Evolutionary conservation across 1,284 basidiomycete species (phyloP).

Genomic region (Trichosporon sp.): DNA sequence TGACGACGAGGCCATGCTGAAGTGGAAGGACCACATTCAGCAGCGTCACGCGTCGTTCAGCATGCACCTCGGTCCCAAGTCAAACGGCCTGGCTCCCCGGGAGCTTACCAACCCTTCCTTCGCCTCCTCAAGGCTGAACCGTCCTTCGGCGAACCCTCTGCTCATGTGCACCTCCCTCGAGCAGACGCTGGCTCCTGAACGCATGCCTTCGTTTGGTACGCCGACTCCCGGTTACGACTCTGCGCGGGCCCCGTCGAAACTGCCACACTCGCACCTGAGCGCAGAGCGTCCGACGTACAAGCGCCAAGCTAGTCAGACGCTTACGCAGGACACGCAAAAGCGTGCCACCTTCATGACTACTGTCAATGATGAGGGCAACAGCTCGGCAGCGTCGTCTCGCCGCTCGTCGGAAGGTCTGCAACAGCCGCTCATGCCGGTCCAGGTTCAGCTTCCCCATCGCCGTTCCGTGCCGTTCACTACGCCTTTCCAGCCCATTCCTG

Average conservation of each 20-base stretch:
- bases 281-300: slow-evolving; percentile 43
- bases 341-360: slow-evolving; percentile 10
- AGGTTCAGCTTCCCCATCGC: not conserved
- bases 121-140: slow-evolving; percentile 7
- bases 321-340: slow-evolving; percentile 34
- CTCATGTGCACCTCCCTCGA: slow-evolving; percentile 34
- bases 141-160: slow-evolving; percentile 17
- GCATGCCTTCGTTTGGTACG: slow-evolving; percentile 41
- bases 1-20: slow-evolving; percentile 20
- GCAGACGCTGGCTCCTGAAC: slow-evolving; percentile 47
- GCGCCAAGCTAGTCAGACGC: slow-evolving; percentile 44
- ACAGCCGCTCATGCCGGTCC: not conserved
- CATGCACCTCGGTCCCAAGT: slow-evolving; percentile 20
- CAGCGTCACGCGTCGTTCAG: slow-evolving; percentile 34
- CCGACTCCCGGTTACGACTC: slow-evolving; percentile 4
- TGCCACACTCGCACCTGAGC: slow-evolving; percentile 14
- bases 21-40: slow-evolving; percentile 41
- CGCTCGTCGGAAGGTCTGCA: not conserved
- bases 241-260: slow-evolving; percentile 4
- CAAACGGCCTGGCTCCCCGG: slow-evolving; percentile 11
- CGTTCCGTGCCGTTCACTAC: not conserved
- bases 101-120: slow-evolving; percentile 8
- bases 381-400: not conserved
- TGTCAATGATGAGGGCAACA: slow-evolving; percentile 12
- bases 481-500: not conserved